These are phyloP conservation scores for Metarhizium humberi DNA, from an alignment of 2,329 filamentous ascomycete species.

Conservation along the genomic window DNA sequence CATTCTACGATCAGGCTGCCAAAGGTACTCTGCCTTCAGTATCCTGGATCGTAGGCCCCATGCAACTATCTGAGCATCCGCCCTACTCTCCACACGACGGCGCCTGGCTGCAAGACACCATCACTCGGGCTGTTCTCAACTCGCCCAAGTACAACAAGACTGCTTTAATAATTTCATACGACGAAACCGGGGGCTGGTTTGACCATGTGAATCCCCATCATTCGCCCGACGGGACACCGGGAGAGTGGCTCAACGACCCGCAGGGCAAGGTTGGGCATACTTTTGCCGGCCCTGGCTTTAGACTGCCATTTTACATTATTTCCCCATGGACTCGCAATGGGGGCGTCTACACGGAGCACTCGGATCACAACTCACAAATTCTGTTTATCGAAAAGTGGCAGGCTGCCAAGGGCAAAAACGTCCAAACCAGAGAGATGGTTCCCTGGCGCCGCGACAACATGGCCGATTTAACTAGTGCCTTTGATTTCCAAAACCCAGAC, in stretches of 20 bases:
- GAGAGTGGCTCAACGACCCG: slow-evolving; percentile 41
- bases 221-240: slow-evolving; percentile 36
- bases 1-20: slow-evolving; percentile 40
- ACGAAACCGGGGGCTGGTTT: slow-evolving; percentile 44
- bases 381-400: slow-evolving; percentile 43
- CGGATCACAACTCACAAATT: slow-evolving; percentile 46
- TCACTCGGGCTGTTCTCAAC: slow-evolving; percentile 39
- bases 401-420: slow-evolving; percentile 28
- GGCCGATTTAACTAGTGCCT: slow-evolving; percentile 25
- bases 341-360: slow-evolving; percentile 43
- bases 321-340: slow-evolving; percentile 46
- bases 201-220: slow-evolving; percentile 45
- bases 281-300: slow-evolving; percentile 27
- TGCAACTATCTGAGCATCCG: slow-evolving; percentile 43
- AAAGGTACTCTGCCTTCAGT: slow-evolving; percentile 42
- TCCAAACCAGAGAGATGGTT: slow-evolving; percentile 18
- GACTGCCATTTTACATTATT: slow-evolving; percentile 45
- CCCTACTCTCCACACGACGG: slow-evolving; percentile 44
- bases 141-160: slow-evolving; percentile 40
- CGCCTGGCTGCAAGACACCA: slow-evolving; percentile 42
- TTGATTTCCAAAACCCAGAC: slow-evolving; percentile 40
- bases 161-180: slow-evolving; percentile 33
- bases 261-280: slow-evolving; percentile 28
- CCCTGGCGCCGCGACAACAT: slow-evolving; percentile 23
- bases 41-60: slow-evolving; percentile 40